Percentiles rank a stretch among this genome's conserved stretches.
Conservation (phyloP, 2,329 filamentous ascomycete genomes). For the Colletotrichum orbiculare region DNA sequence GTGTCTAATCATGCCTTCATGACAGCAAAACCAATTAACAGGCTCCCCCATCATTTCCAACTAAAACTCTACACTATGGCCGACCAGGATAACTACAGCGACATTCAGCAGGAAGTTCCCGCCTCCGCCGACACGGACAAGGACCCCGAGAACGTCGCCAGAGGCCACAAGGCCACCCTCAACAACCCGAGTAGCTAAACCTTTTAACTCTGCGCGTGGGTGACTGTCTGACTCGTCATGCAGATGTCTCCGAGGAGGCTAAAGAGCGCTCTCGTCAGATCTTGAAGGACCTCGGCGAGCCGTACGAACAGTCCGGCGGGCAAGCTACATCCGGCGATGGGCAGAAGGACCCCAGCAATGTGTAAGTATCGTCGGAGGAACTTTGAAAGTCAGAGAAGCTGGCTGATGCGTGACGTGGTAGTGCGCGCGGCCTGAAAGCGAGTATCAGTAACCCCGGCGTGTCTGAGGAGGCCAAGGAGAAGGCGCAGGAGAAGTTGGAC, state of each 20-base stretch:
- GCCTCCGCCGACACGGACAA: constrained; percentile 3
- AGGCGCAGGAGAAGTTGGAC: constrained; percentile 1
- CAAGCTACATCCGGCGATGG: not conserved
- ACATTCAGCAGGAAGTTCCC: not conserved
- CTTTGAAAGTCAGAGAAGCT: too few relatives aligned
- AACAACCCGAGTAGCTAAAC: not conserved
- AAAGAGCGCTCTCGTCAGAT: not conserved
- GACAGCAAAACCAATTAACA: too few relatives aligned
- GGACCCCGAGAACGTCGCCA: not conserved
- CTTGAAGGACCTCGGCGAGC: not conserved
- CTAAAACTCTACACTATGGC: not conserved
- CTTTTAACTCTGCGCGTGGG: too few relatives aligned
- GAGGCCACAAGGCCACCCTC: constrained; percentile 1
- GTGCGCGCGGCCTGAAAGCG: not conserved
- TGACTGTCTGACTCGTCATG: not conserved
- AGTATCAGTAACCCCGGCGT: not conserved
- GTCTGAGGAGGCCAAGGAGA: constrained; percentile 1
- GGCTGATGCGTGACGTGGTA: not conserved
- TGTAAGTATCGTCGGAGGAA: not conserved
- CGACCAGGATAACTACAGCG: not conserved
- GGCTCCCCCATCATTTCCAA: too few relatives aligned
- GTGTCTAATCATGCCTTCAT: too few relatives aligned
- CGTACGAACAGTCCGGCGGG: not conserved
- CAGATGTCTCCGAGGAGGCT: not conserved
- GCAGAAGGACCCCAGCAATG: not conserved